These are phyloP conservation scores for Blastobotrys raffinosifermentans DNA, from an alignment of 1,139 yeast genomes.

Conservation along the genomic window DNA sequence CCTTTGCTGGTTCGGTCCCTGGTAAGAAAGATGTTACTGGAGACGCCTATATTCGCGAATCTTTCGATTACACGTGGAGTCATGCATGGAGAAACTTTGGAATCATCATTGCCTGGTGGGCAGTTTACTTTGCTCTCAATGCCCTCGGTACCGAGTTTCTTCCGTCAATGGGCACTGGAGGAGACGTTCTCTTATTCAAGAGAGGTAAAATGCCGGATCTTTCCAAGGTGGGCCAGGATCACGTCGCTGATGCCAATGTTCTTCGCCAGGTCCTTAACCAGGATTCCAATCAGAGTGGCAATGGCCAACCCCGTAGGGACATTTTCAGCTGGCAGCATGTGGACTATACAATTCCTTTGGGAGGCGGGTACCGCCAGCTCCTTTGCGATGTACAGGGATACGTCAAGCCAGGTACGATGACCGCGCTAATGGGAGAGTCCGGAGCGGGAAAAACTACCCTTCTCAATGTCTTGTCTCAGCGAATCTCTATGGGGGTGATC, in stretches of 20 bases:
- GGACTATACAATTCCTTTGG: constrained; percentile 43
- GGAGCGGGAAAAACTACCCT: constrained; percentile 64
- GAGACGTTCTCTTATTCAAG: constrained; percentile 37
- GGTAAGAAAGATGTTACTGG: constrained; percentile 41
- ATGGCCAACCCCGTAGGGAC: too few species aligned
- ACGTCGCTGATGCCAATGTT: constrained; percentile 11
- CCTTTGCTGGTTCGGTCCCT: constrained; percentile 36
- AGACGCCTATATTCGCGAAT: constrained; percentile 34
- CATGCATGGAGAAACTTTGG: constrained; percentile 39
- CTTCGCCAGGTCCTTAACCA: too few species aligned
- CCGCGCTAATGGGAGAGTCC: constrained; percentile 60
- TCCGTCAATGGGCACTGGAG: constrained; percentile 35
- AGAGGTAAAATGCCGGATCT: constrained; percentile 43
- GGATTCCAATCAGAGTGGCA: too few species aligned
- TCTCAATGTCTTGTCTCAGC: constrained; percentile 50
- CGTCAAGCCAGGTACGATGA: constrained; percentile 54
- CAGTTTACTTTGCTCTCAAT: constrained; percentile 32
- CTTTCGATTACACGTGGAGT: constrained; percentile 33
- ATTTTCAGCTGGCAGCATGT: too few species aligned
- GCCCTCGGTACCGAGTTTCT: constrained; percentile 34
- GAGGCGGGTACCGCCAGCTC: constrained; percentile 41
- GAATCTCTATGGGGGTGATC: constrained; percentile 50
- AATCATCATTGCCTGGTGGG: constrained; percentile 31
- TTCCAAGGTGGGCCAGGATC: constrained; percentile 26
- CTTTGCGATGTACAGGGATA: constrained; percentile 55